Conservation (phyloP, 352 stramenopile species). For the Phytophthora quininea region DNA sequence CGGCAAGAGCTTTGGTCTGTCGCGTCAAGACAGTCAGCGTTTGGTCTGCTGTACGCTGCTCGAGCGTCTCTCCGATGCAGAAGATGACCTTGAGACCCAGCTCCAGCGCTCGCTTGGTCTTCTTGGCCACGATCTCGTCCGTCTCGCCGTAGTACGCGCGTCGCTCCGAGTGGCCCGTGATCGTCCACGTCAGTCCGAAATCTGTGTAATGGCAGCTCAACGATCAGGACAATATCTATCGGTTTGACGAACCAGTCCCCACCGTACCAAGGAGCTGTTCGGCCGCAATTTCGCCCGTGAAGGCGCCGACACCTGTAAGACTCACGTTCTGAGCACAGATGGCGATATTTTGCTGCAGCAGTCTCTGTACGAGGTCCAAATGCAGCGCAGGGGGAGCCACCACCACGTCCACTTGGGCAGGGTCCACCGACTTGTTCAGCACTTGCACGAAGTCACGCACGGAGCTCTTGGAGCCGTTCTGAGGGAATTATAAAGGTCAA, state of each 20-base stretch:
- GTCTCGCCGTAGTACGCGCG: constrained; percentile 92
- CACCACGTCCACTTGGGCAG: constrained; percentile 75
- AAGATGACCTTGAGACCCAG: constrained; percentile 94
- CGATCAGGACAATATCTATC: background rate
- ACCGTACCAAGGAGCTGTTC: constrained; percentile 79
- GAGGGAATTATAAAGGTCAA: background rate
- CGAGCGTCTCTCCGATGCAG: constrained; percentile 97
- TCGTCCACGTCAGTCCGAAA: constrained; percentile 76
- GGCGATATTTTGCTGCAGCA: constrained; percentile 64
- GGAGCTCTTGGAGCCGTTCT: constrained; percentile 81
- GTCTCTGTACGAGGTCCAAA: constrained; percentile 52
- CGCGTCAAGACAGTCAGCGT: constrained; percentile 93
- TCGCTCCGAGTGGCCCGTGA: constrained; percentile 94
- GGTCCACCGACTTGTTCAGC: constrained; percentile 77
- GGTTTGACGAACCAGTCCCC: too few relatives aligned
- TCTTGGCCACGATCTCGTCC: constrained; percentile 93
- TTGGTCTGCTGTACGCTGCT: constrained; percentile 88
- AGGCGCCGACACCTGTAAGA: constrained; percentile 88
- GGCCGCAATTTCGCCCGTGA: constrained; percentile 92
- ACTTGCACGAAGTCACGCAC: constrained; percentile 88
- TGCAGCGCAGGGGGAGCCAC: constrained; percentile 82
- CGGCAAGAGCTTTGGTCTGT: constrained; percentile 94
- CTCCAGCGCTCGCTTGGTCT: constrained; percentile 92
- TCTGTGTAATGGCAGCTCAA: constrained; percentile 27
- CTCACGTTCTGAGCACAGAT: constrained; percentile 87